Evolutionary conservation across 306 rosid genomes (phyloP), one percentile per base, ranked within the genome.

Genomic region (Coriaria nepalensis): DNA sequence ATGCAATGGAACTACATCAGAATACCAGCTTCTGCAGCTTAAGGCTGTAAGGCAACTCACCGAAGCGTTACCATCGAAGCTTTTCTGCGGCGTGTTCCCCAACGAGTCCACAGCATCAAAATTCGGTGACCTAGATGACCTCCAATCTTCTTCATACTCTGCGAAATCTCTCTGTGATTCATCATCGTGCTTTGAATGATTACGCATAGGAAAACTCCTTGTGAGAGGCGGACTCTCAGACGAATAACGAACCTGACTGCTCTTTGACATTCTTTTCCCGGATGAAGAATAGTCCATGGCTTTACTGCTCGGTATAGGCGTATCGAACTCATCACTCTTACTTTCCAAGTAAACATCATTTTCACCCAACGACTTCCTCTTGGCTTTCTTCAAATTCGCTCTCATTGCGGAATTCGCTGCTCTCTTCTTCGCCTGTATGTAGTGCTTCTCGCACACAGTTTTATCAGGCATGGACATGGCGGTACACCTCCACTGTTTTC

Each of bases 381-480:
- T 92, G 10, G 98, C 81, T 47, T 92, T 92, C 80, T 82, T 92
- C 36, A 92, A 67, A 51, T 65, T 86, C n/a, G 93, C 98, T 39
- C 96, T 79, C 94, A 82, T 78, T 14, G 96, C 98, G 44, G 98
- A 92, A 75, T 85, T 92, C 7, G 94, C 98, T 0, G 98, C 98
- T 59, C 96, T 78, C 71, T 82, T 92, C 80, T 92, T 92, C 0
- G 96, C 98, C 60, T 92, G 98, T 46, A 92, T 79, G 63, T 92
- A 92, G 75, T 92, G 98, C 64, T 90, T 85, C 73, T 92, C 98
- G 39, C 98, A 92, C 6, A 92, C 98, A 0, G 98, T 92, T 50
- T 92, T 92, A 65, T 92, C 98, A 0, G 98, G 98, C 96, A 92
- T 92, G 5, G 98, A 92, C 87, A 71, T 73, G 14, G 96, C 98